Percentiles rank a stretch among this genome's conserved stretches.
phyloP scores from a whole-genome alignment of 768 basidiomycete genomes.

The Leccinum aurantiacum region DNA sequence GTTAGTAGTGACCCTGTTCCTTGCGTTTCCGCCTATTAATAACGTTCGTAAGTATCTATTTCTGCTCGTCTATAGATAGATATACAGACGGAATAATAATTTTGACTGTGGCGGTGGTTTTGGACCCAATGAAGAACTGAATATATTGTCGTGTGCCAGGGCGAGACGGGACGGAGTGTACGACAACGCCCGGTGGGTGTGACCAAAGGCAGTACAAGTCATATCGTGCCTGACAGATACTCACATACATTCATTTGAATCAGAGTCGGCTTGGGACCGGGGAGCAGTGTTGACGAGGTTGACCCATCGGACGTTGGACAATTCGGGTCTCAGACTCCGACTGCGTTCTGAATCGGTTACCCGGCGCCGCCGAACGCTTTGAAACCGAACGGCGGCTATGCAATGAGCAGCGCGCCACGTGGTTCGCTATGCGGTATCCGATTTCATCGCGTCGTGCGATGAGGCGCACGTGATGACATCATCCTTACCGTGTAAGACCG shows the following conservation, averaged over 20 bases:
- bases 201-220: background rate
- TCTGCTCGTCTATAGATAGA: slow-evolving; percentile 3
- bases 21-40: background rate
- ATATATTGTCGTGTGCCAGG: background rate
- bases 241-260: background rate
- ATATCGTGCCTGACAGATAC: background rate
- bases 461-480: slow-evolving; percentile 9
- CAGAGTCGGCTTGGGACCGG: background rate
- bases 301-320: background rate
- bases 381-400: background rate
- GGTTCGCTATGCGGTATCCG: background rate
- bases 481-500: slow-evolving; percentile 8
- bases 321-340: background rate
- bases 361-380: background rate
- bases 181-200: background rate
- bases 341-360: background rate
- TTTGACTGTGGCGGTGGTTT: background rate
- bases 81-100: background rate
- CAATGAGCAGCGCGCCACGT: background rate
- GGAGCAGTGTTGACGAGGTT: background rate
- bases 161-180: background rate
- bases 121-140: background rate
- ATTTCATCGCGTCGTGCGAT: slow-evolving; percentile 10
- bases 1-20: background rate
- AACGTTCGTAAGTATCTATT: background rate